Percentiles rank a stretch among this genome's conserved stretches.
Evolutionary conservation across 768 basidiomycete species (phyloP).

Genomic region (Lactarius hatsudake): DNA sequence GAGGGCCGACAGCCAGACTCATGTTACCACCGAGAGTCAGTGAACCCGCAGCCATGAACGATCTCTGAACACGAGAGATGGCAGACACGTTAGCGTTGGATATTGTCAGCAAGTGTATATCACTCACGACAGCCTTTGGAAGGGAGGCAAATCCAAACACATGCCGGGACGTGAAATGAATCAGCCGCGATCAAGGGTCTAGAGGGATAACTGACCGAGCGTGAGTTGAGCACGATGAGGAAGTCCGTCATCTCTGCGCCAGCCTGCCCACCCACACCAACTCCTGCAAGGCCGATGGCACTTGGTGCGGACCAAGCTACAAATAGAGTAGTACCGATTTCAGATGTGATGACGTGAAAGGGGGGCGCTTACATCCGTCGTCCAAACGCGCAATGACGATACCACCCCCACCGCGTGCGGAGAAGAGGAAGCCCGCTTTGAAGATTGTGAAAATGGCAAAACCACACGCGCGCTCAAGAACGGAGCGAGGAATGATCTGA

Average conservation of each 20-base stretch:
- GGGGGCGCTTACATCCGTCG: slow-evolving; percentile 66
- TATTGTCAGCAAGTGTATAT: neutral
- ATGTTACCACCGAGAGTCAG: slow-evolving; percentile 89
- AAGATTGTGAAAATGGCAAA: slow-evolving; percentile 92
- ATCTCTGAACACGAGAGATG: slow-evolving; percentile 42
- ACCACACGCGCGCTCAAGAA: slow-evolving; percentile 59
- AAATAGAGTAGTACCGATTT: neutral
- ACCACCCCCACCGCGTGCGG: slow-evolving; percentile 80
- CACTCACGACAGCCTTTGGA: slow-evolving; percentile 62
- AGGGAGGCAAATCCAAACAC: neutral
- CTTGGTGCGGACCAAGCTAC: slow-evolving; percentile 91
- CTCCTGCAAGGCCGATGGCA: slow-evolving; percentile 89
- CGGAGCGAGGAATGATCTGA: slow-evolving; percentile 53
- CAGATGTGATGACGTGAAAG: neutral
- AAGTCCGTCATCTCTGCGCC: slow-evolving; percentile 92
- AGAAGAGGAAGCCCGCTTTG: slow-evolving; percentile 67
- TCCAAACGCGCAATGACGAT: slow-evolving; percentile 82
- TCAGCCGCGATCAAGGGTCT: slow-evolving; percentile 14
- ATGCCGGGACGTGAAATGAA: neutral
- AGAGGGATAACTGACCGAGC: slow-evolving; percentile 50
- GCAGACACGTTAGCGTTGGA: neutral
- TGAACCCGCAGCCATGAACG: slow-evolving; percentile 94
- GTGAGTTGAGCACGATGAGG: slow-evolving; percentile 82
- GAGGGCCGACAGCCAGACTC: slow-evolving; percentile 84
- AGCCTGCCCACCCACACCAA: slow-evolving; percentile 82